phyloP scores from a whole-genome alignment of 352 stramenopile genomes.

The Elongisporangium undulatum region DNA sequence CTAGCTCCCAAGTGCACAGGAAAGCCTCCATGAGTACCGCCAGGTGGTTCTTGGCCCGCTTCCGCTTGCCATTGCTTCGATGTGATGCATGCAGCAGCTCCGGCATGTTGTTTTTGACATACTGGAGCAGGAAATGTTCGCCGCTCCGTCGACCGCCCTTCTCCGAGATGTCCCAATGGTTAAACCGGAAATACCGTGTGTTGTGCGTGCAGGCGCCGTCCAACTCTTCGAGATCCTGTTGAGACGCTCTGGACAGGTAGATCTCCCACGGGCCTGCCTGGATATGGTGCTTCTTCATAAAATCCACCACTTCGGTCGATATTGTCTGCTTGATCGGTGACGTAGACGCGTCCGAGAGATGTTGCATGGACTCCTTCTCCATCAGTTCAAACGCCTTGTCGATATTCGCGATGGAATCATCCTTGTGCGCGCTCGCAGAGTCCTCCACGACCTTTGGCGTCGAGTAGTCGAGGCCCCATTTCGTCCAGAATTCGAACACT shows the following conservation, averaged over 20 bases:
- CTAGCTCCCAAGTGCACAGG: constrained; percentile 81
- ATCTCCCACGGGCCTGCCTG: constrained; percentile 77
- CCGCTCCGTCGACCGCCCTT: constrained; percentile 60
- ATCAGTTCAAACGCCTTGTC: constrained; percentile 64
- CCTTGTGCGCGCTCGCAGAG: constrained; percentile 24
- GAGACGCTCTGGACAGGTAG: constrained; percentile 59
- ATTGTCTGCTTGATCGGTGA: constrained; percentile 63
- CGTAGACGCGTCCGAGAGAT: constrained; percentile 54
- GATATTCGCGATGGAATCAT: constrained; percentile 46
- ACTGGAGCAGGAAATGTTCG: constrained; percentile 83
- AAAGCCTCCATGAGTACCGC: constrained; percentile 73
- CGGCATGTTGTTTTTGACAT: constrained; percentile 76
- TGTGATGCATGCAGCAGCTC: constrained; percentile 60
- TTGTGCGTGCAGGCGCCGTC: constrained; percentile 65
- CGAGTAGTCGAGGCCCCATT: constrained; percentile 73
- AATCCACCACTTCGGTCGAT: constrained; percentile 59
- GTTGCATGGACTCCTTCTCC: constrained; percentile 38
- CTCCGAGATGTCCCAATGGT: constrained; percentile 67
- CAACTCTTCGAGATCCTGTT: constrained; percentile 69
- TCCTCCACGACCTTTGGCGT: constrained; percentile 17
- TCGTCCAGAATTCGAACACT: constrained; percentile 81
- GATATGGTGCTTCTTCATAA: constrained; percentile 78
- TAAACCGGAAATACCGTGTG: constrained; percentile 71
- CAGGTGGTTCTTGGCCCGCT: constrained; percentile 48
- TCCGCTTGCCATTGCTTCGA: constrained; percentile 47